Evolutionary conservation across 305 asterid species (phyloP), one percentile per base, ranked within the genome.

Genomic region (Stenogyne calaminthoides): DNA sequence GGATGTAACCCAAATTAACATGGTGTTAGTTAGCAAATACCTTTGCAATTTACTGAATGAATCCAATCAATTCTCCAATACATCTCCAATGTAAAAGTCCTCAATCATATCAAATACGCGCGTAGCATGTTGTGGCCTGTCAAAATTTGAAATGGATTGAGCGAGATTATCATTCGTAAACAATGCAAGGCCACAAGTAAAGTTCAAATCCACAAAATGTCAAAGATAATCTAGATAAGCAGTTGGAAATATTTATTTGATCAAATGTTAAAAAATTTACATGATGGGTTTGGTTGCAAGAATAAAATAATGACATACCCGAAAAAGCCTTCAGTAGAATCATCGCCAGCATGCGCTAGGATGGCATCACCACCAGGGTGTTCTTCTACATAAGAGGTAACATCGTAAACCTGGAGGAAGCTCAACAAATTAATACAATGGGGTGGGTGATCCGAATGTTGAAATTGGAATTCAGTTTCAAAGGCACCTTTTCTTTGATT

Each of bases 361-460:
- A 94, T 92, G 71, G 96, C 97, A 82, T 94, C 96, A 55, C 98
- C 99, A 49, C 99, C 97, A 3, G 99, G 99, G 74, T 91, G 97
- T 77, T 90, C 97, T 82, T 94, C 99, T 15, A 94, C 97, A 46
- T 90, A 94, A n/a, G 97, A 80, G 39, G 97, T 88, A 73, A 95
- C 96, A 83, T 95, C 99, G 51, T 86, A 95, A 32, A 95, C 98
- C 99, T 95, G 72, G 52, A 69, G 72, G 52, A 66, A 55, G 34
- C 47, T 11, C 70, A 61, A 61, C 64, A 55, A 54, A 5, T 4
- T 56, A 65, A 65, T 74, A 39, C 40, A 47, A 49, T 34, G 37
- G 20, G 19, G 29, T 25, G 29, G 49, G 51, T 54, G 29, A 40
- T 25, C 60, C 54, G 3, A 63, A 27, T 64, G 69, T 11, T 18